These are phyloP conservation scores for Metroxylon sagu DNA, from an alignment of 176 grass and related monocot species.

Conservation along the genomic window DNA sequence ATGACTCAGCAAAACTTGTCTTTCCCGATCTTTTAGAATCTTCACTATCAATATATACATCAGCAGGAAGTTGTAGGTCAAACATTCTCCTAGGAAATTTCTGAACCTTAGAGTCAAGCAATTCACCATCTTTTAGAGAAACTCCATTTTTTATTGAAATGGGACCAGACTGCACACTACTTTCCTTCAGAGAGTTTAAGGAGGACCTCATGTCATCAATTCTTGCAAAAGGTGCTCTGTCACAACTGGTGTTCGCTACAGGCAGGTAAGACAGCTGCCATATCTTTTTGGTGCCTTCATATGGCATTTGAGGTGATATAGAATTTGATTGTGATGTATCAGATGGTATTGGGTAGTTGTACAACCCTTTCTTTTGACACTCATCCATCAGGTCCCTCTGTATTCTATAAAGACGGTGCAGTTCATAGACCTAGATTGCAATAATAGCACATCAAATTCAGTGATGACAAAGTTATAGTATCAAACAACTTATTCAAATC, in stretches of 20 bases:
- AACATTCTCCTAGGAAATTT: conserved; percentile 22
- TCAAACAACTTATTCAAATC: no score
- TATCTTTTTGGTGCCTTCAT: conserved; percentile 26
- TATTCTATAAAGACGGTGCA: conserved; percentile 86
- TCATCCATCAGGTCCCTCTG: conserved; percentile 75
- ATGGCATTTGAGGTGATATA: conserved; percentile 45
- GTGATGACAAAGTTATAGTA: conserved; percentile 2
- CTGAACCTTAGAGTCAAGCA: not conserved
- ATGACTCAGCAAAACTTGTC: conserved; percentile 11
- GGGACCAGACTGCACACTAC: conserved; percentile 57
- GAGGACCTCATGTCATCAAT: conserved; percentile 31
- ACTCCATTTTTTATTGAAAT: conserved; percentile 26
- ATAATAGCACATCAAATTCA: conserved; percentile 4
- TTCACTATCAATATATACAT: not conserved
- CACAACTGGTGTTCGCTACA: conserved; percentile 14
- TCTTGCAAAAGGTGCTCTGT: conserved; percentile 17
- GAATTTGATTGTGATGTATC: conserved; percentile 58
- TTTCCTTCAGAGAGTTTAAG: conserved; percentile 65
- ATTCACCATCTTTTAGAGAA: conserved; percentile 16
- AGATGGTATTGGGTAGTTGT: conserved; percentile 16
- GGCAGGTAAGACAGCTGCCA: conserved; percentile 29
- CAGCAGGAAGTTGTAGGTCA: conserved; percentile 27
- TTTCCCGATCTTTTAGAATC: not conserved
- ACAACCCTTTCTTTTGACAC: conserved; percentile 33
- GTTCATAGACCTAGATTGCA: conserved; percentile 75